Conservation (phyloP, 2,329 filamentous ascomycete genomes). For the Gremmenia infestans region DNA sequence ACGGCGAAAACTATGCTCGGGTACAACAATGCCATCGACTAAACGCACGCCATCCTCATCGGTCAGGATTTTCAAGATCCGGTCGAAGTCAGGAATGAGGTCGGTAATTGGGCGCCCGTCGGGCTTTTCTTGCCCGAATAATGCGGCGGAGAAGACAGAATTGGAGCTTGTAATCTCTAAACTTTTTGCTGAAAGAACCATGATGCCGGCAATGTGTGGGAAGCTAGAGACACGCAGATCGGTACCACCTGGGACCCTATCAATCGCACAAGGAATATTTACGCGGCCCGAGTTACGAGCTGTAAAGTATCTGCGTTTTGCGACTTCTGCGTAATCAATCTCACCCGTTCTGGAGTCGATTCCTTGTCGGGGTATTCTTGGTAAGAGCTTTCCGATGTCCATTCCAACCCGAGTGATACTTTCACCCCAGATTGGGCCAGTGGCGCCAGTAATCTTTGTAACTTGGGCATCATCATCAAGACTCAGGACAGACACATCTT, state of each 20-base stretch:
- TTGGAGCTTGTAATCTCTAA: constrained; percentile 88
- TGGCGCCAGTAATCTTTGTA: constrained; percentile 65
- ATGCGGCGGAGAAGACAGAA: constrained; percentile 83
- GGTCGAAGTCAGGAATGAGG: constrained; percentile 82
- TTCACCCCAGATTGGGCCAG: constrained; percentile 80
- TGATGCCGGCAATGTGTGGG: constrained; percentile 93
- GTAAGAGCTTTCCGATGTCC: constrained; percentile 73
- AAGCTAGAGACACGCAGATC: constrained; percentile 87
- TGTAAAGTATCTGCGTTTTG: constrained; percentile 73
- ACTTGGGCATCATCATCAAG: constrained; percentile 76
- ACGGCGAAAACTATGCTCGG: constrained; percentile 90
- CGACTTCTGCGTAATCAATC: constrained; percentile 72
- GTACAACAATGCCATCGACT: constrained; percentile 91
- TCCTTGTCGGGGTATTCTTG: constrained; percentile 72
- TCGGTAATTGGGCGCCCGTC: constrained; percentile 75
- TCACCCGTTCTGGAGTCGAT: constrained; percentile 66
- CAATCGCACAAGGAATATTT: constrained; percentile 79
- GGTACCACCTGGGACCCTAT: constrained; percentile 62
- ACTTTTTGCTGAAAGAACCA: constrained; percentile 77
- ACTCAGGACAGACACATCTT: constrained; percentile 76
- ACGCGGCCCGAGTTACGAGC: constrained; percentile 71
- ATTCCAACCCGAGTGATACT: constrained; percentile 61
- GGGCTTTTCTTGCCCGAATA: constrained; percentile 84
- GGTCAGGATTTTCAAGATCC: constrained; percentile 72
- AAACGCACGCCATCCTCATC: constrained; percentile 82